Base-by-base conservation (phyloP, 2,329 filamentous ascomycete genomes). In the Calycina herbarum region DNA sequence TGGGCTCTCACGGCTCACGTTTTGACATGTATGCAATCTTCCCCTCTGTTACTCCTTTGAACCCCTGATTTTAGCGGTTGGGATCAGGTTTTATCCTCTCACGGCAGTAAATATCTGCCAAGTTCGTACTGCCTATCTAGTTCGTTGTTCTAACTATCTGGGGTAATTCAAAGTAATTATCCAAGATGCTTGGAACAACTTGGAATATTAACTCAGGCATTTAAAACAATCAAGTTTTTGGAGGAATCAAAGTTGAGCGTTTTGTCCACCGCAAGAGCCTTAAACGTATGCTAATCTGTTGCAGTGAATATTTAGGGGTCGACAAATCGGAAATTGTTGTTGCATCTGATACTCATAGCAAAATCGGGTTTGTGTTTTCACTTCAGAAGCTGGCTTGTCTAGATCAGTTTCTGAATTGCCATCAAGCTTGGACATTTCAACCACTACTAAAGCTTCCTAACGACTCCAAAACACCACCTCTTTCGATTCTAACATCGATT, bases 1-100 rank as follows among this genome's bases (percentile, higher is more conserved):
- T 65, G 45, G 66, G 66, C 3, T 67, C 63, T 20, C 66, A 65
- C 45, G 63, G 66, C 8, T 61, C 66, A 11, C 57, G 31, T 11
- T 67, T 67, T 38, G 35, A 59, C 17, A 51, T 58, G 35, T 38
- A 38, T 38, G 35, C 35, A 38, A 38, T 38, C 8, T 38, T 38
- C 10, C 35, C 13, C 35, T 38, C 8, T 11, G 35, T 38, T 38
- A 3, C 8, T 7, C 13, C 35, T 38, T 38, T 38, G 10, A 33
- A 33, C 31, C 5, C 31, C 31, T 8, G 31, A 29, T 11, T 11
- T 8, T 35, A 35, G 33, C 33, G 7, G 10, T 1, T 8, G 33
- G 33, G 33, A 35, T 2, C 33, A 35, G 7, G 10, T 35, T 11
- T 35, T 35, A 35, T 35, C 33, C 10, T 35, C 33, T 35, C 7